These are phyloP conservation scores for Leishmania martiniquensis DNA, from an alignment of 208 protist species.

Conservation along the genomic window DNA sequence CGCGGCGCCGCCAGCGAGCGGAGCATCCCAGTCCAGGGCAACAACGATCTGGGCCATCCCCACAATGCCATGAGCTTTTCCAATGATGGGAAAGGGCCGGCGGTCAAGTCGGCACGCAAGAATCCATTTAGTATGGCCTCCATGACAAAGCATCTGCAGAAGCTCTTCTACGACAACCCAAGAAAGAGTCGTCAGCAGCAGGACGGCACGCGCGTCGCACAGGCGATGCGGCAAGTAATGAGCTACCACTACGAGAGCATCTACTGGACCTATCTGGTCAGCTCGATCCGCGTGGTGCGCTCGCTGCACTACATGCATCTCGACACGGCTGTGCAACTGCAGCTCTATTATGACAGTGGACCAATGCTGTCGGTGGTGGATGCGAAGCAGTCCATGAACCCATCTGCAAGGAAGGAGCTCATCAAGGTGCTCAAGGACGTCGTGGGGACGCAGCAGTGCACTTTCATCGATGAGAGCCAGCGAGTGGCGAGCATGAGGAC, in stretches of 20 bases:
- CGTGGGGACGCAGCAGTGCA: slow-evolving; percentile 42
- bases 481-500: slow-evolving; percentile 50
- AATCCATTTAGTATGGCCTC: slow-evolving; percentile 38
- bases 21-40: not conserved
- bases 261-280: slow-evolving; percentile 72
- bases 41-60: not conserved
- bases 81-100: not conserved
- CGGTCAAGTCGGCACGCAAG: slow-evolving; percentile 21
- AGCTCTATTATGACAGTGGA: slow-evolving; percentile 71
- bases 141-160: slow-evolving; percentile 76
- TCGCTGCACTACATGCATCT: slow-evolving; percentile 87
- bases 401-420: slow-evolving; percentile 72
- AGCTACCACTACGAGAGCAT: slow-evolving; percentile 63
- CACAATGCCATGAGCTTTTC: not conserved
- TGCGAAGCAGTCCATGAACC: slow-evolving; percentile 87
- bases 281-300: slow-evolving; percentile 62
- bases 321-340: slow-evolving; percentile 78
- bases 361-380: slow-evolving; percentile 86
- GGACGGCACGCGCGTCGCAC: slow-evolving; percentile 81
- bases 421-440: slow-evolving; percentile 66
- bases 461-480: slow-evolving; percentile 69
- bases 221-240: slow-evolving; percentile 83
- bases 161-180: slow-evolving; percentile 58
- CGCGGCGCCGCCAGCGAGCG: slow-evolving; percentile 11
- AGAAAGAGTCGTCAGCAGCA: slow-evolving; percentile 45